Conservation (phyloP, 2,329 filamentous ascomycete genomes). For the Trichoderma citrinoviride region DNA sequence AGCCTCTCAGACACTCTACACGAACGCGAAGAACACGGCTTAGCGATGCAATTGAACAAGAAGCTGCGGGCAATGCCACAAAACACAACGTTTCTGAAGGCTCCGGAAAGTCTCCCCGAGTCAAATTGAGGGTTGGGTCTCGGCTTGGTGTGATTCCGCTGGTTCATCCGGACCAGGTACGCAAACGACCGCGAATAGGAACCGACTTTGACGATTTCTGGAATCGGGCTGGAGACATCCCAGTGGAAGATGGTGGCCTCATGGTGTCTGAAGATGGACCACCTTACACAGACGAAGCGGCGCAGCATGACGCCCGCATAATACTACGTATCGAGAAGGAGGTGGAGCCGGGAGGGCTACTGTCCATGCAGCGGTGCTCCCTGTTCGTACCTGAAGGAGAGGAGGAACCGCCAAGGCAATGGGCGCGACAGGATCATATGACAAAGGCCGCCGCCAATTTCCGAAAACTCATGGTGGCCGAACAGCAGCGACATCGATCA, state of each 20-base stretch:
- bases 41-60: constrained; percentile 29
- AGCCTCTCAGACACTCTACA: constrained; percentile 40
- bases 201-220: constrained; percentile 59
- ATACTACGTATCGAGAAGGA: constrained; percentile 70
- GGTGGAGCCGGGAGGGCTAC: constrained; percentile 68
- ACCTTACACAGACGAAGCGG: constrained; percentile 59
- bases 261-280: constrained; percentile 54
- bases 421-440: constrained; percentile 84
- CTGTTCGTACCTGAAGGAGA: constrained; percentile 68
- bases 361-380: constrained; percentile 68
- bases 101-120: constrained; percentile 41
- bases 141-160: constrained; percentile 48
- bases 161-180: constrained; percentile 58
- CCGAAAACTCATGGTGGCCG: constrained; percentile 72
- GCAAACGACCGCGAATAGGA: constrained; percentile 52
- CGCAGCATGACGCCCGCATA: constrained; percentile 65
- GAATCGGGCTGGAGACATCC: constrained; percentile 47
- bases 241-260: constrained; percentile 59
- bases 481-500: constrained; percentile 74
- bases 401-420: constrained; percentile 74
- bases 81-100: constrained; percentile 26
- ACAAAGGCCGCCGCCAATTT: constrained; percentile 77
- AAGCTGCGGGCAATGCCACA: constrained; percentile 21
- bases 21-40: constrained; percentile 45
- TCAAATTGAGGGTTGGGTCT: constrained; percentile 46